These are phyloP conservation scores for Scedosporium apiospermum DNA, from an alignment of 2,329 filamentous ascomycete genomes.

Conservation along the genomic window DNA sequence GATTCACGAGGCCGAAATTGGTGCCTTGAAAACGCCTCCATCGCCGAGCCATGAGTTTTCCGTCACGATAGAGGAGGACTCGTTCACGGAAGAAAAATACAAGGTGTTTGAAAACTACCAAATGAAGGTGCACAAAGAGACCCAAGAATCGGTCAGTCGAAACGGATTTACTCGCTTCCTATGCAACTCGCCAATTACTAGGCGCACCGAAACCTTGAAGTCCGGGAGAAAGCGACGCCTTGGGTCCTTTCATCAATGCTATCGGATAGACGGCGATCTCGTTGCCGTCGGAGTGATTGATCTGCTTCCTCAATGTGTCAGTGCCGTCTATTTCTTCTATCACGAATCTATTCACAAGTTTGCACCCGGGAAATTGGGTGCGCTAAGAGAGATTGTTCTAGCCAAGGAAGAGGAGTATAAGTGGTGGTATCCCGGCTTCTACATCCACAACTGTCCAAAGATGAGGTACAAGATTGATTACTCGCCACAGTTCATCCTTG, in stretches of 20 bases:
- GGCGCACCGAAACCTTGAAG: conserved; percentile 28
- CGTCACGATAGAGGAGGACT: conserved; percentile 60
- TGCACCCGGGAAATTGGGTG: conserved; percentile 66
- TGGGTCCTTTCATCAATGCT: conserved; percentile 76
- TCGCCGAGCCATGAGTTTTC: conserved; percentile 58
- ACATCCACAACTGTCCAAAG: conserved; percentile 72
- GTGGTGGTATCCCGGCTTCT: conserved; percentile 75
- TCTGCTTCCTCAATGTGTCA: conserved; percentile 66
- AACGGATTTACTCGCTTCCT: conserved; percentile 62
- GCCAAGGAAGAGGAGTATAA: conserved; percentile 59
- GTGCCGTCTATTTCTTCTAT: conserved; percentile 77
- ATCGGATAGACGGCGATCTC: conserved; percentile 64
- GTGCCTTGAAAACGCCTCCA: conserved; percentile 44
- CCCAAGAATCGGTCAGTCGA: conserved; percentile 45
- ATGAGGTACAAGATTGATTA: conserved; percentile 83
- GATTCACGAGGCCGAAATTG: conserved; percentile 59
- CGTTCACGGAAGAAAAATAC: conserved; percentile 70
- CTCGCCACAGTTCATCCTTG: conserved; percentile 62
- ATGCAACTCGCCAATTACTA: conserved; percentile 57
- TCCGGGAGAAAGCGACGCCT: conserved; percentile 46
- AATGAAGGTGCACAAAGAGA: conserved; percentile 60
- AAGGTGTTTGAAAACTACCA: conserved; percentile 67
- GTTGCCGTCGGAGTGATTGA: conserved; percentile 72
- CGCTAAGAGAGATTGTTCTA: conserved; percentile 62
- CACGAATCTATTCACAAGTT: conserved; percentile 62